Conservation (phyloP, 1,284 basidiomycete genomes). For the Caloboletus inedulis region DNA sequence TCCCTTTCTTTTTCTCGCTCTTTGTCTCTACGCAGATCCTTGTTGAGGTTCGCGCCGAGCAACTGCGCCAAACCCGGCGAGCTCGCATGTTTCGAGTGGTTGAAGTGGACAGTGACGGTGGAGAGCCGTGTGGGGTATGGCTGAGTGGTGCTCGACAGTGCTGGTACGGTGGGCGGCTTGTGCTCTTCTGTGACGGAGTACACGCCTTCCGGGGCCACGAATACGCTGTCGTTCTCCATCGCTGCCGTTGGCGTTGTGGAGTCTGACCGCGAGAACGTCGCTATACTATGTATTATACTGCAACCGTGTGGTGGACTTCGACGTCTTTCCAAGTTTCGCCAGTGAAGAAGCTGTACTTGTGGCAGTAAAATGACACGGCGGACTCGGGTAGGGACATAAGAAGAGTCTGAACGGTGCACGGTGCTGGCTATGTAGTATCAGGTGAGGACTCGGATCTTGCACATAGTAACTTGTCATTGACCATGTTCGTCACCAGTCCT, state of each 20-base stretch:
- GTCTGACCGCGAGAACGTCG: slow-evolving; percentile 19
- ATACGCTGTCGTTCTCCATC: slow-evolving; percentile 79
- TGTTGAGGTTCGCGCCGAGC: slow-evolving; percentile 49
- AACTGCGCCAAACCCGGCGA: slow-evolving; percentile 63
- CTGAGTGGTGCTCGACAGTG: slow-evolving; percentile 45
- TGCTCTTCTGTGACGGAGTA: slow-evolving; percentile 84
- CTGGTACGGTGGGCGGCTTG: slow-evolving; percentile 55
- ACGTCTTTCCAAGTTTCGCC: background rate
- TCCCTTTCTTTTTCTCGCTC: slow-evolving; percentile 61
- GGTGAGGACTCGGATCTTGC: slow-evolving; percentile 29
- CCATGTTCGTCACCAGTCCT: slow-evolving; percentile 19
- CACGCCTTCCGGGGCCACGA: slow-evolving; percentile 83
- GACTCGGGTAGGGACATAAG: background rate
- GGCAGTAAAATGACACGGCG: background rate
- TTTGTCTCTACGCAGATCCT: slow-evolving; percentile 41
- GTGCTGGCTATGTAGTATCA: too few relatives aligned
- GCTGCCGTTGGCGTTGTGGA: slow-evolving; percentile 5
- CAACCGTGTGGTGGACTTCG: background rate
- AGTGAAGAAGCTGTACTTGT: background rate
- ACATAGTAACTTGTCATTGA: slow-evolving; percentile 13
- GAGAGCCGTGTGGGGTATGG: slow-evolving; percentile 64
- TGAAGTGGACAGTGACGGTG: slow-evolving; percentile 61
- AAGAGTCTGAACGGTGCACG: too few relatives aligned
- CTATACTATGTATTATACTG: background rate
- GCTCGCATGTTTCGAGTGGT: slow-evolving; percentile 49